Evolutionary conservation across 2,329 filamentous ascomycete genomes (phyloP).

Genomic region (Rutstroemia sp.): DNA sequence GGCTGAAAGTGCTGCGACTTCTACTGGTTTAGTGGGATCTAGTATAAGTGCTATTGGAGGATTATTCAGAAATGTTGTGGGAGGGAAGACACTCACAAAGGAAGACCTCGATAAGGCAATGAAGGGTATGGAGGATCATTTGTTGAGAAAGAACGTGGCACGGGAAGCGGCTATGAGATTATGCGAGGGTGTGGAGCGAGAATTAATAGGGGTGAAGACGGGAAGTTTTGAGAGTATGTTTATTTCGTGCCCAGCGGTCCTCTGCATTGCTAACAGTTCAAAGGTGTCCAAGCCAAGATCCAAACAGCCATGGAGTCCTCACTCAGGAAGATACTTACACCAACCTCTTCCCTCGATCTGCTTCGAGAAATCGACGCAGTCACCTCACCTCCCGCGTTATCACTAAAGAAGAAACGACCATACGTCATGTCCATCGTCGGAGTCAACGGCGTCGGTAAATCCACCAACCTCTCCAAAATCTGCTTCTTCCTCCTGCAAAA

Average conservation of each 20-base stretch:
- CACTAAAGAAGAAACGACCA: slow-evolving; percentile 60
- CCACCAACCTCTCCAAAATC: slow-evolving; percentile 94
- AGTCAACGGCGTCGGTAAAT: slow-evolving; percentile 97
- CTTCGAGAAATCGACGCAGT: slow-evolving; percentile 86
- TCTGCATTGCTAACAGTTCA: slow-evolving; percentile 20
- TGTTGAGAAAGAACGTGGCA: slow-evolving; percentile 92
- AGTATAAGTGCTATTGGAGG: slow-evolving; percentile 77
- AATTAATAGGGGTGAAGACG: slow-evolving; percentile 85
- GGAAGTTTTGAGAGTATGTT: slow-evolving; percentile 70
- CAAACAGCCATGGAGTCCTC: slow-evolving; percentile 85
- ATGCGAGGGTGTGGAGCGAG: slow-evolving; percentile 84
- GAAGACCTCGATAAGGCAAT: slow-evolving; percentile 86
- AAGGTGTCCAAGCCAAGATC: slow-evolving; percentile 71
- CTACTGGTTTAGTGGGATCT: slow-evolving; percentile 65
- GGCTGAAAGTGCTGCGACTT: slow-evolving; percentile 34
- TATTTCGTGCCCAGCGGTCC: slow-evolving; percentile 11
- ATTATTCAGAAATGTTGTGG: slow-evolving; percentile 89
- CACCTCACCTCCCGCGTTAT: slow-evolving; percentile 56
- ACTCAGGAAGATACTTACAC: slow-evolving; percentile 89
- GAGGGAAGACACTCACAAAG: slow-evolving; percentile 85
- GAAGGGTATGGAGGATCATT: slow-evolving; percentile 92
- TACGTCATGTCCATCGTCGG: slow-evolving; percentile 98
- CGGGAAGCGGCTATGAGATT: slow-evolving; percentile 87
- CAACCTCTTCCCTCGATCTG: slow-evolving; percentile 88
- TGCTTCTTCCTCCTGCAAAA: slow-evolving; percentile 98